These are phyloP conservation scores for Verticillium alfalfae DNA, from an alignment of 2,329 filamentous ascomycete species.

Conservation along the genomic window DNA sequence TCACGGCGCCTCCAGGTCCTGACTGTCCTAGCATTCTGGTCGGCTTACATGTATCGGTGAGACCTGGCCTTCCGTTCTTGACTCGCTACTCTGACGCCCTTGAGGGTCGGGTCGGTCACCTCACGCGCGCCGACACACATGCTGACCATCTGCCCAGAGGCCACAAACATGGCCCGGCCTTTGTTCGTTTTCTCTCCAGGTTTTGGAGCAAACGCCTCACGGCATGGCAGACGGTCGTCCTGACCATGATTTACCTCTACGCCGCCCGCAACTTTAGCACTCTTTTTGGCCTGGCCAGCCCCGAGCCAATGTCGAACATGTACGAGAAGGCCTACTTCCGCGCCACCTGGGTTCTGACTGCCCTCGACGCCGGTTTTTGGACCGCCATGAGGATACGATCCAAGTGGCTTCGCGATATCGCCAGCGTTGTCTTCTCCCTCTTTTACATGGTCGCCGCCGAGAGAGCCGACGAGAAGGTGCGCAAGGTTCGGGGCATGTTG, in stretches of 20 bases:
- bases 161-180: constrained; percentile 80
- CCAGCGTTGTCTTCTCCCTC: constrained; percentile 75
- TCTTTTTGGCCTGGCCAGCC: constrained; percentile 82
- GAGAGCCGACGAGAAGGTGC: constrained; percentile 92
- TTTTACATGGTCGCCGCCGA: constrained; percentile 94
- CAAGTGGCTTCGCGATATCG: constrained; percentile 76
- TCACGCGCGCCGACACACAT: neutral
- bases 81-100: neutral
- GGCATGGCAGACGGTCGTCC: constrained; percentile 81
- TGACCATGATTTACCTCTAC: constrained; percentile 89
- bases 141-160: constrained; percentile 48
- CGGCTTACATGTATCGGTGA: constrained; percentile 58
- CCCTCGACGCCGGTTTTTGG: constrained; percentile 95
- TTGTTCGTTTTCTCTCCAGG: constrained; percentile 64
- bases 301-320: constrained; percentile 89
- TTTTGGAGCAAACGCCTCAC: constrained; percentile 68
- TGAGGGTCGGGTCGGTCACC: neutral
- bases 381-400: constrained; percentile 85
- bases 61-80: constrained; percentile 11
- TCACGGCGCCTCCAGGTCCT: constrained; percentile 91
- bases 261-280: constrained; percentile 90
- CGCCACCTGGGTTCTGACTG: constrained; percentile 94
- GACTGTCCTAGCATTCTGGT: constrained; percentile 88
- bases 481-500: constrained; percentile 78
- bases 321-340: constrained; percentile 91